Evolutionary conservation across 257 asterid genomes (phyloP), one percentile per base, ranked within the genome.

Genomic region (Ilex aquifolium): DNA sequence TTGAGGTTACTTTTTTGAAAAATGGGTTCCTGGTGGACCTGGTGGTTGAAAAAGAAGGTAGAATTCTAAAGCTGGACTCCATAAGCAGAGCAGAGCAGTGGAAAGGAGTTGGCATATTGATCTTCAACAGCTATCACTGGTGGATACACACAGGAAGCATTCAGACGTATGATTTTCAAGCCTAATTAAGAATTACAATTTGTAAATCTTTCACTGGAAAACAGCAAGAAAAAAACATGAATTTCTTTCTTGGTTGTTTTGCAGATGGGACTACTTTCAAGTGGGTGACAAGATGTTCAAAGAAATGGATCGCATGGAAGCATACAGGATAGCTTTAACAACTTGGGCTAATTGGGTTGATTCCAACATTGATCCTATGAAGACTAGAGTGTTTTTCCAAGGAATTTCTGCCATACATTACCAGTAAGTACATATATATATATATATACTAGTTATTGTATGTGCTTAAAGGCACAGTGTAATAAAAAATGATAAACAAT

Each of bases 321-420:
- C 90, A 7, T 85, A 71, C 74, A 70, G 68, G 63, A 80, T 44
- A 56, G 96, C 90, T 31, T 66, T 88, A 60, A 85, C 85, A 3
- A 83, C 96, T 27, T 88, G 96, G 96, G 86, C 88, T 15, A 64
- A 72, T 1, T 88, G 96, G 96, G 74, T 85, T 1, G 94, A 83
- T 69, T 71, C 90, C 58, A 80, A 85, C 64, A 31, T 85, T 32
- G 80, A 83, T 65, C 76, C 83, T 27, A 15, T 57, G 56, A 69
- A 67, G 68, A 80, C 86, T 13, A 71, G 30, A 8, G 95, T 88
- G 27, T 83, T 88, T 40, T 89, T 77, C 62, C 97, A 85, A 54
- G 95, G 97, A 63, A 78, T 87, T 39, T 87, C 97, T 21, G 63
- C 90, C 0, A 65, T 67, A 8, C 97, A 90, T 70, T 77, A 77